A percentile compares a stretch with the other conserved stretches of the same genome.
Evolutionary conservation across 176 grass and related monocot genomes (phyloP).

Genomic region (Tuctoria greenei): DNA sequence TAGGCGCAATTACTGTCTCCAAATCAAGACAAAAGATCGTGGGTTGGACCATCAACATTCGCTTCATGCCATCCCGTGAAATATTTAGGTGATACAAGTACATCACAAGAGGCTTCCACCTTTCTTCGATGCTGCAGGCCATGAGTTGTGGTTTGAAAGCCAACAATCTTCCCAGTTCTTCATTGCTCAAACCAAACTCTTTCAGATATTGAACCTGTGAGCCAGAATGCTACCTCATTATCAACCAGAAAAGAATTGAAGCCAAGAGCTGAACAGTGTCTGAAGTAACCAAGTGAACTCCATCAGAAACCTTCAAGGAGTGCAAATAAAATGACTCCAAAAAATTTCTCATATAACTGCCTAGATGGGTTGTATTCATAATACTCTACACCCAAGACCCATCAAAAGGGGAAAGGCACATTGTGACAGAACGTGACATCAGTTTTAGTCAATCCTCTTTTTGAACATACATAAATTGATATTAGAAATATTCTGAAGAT

Average conservation of each 20-base stretch:
- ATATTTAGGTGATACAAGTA: constrained; percentile 87
- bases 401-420: not conserved
- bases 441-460: not conserved
- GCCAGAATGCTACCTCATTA: constrained; percentile 17
- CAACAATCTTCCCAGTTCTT: constrained; percentile 68
- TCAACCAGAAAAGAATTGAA: not conserved
- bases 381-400: not conserved
- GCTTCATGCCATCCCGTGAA: constrained; percentile 80
- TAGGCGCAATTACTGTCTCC: constrained; percentile 84
- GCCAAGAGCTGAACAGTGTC: not conserved
- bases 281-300: not conserved
- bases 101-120: constrained; percentile 86
- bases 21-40: constrained; percentile 94
- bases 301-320: not conserved
- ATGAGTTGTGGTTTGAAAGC: constrained; percentile 94
- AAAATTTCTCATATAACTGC: not conserved
- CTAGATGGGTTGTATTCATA: not conserved
- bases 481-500: not conserved
- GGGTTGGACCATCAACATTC: constrained; percentile 80
- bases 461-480: not conserved
- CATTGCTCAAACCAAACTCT: constrained; percentile 68
- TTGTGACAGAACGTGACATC: not conserved
- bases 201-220: constrained; percentile 79
- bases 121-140: constrained; percentile 92
- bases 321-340: not conserved